phyloP scores from a whole-genome alignment of 148 eudicot genomes.

The Arbutus unedo region DNA sequence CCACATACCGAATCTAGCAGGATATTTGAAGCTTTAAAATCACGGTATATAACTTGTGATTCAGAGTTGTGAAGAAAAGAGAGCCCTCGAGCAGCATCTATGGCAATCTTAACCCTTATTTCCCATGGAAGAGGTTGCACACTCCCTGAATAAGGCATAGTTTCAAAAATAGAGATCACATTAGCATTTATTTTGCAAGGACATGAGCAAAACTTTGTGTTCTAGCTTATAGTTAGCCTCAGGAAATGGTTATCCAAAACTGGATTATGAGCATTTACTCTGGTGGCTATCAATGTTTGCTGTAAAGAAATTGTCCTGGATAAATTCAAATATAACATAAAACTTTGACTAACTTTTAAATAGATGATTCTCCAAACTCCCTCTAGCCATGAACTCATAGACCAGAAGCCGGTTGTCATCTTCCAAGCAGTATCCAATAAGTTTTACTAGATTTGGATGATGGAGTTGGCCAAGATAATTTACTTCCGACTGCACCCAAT shows the following conservation, averaged over 20 bases:
- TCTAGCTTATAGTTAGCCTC: neutral
- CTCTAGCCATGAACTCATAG: slow-evolving; percentile 50
- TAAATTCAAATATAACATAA: neutral
- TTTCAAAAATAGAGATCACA: neutral
- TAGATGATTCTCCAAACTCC: slow-evolving; percentile 46
- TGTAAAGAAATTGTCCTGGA: neutral
- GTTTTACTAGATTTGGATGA: slow-evolving; percentile 53
- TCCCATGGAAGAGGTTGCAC: slow-evolving; percentile 46
- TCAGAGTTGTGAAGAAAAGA: slow-evolving; percentile 41
- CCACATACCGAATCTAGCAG: slow-evolving; percentile 43
- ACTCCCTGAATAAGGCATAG: slow-evolving; percentile 20
- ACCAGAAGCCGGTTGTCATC: slow-evolving; percentile 44
- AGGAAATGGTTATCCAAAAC: neutral
- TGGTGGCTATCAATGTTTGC: neutral
- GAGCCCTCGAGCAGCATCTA: slow-evolving; percentile 52
- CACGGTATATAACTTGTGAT: slow-evolving; percentile 47
- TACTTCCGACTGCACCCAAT: slow-evolving; percentile 42
- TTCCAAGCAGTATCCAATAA: slow-evolving; percentile 49
- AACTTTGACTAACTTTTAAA: slow-evolving; percentile 27
- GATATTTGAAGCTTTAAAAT: slow-evolving; percentile 52
- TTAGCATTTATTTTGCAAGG: neutral
- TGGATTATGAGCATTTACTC: neutral
- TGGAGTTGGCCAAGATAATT: slow-evolving; percentile 45
- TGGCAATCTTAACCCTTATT: slow-evolving; percentile 47
- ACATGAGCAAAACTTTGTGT: neutral